Conservation (phyloP, 495 filamentous ascomycete species). For the Hypomontagnella submonticulosa region DNA sequence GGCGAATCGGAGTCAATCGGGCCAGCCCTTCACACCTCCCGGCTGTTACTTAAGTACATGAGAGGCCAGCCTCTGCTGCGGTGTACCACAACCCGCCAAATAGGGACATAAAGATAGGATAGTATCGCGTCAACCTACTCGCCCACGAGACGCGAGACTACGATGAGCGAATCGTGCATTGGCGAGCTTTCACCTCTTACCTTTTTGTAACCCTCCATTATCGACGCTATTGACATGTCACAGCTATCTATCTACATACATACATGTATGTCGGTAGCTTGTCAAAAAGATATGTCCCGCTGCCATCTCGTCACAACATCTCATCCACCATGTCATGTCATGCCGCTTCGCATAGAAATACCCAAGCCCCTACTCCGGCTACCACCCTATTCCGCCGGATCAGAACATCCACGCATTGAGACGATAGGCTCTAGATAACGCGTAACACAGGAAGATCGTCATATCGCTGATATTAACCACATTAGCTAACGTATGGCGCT, state of each 20-base stretch:
- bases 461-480: conserved; percentile 7
- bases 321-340: conserved; percentile 2
- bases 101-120: conserved; percentile 16
- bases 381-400: conserved; percentile 15
- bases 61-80: conserved; percentile 9
- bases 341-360: conserved; percentile 9
- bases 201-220: conserved; percentile 16
- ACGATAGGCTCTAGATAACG: conserved; percentile 39
- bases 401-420: conserved; percentile 11
- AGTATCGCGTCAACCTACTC: conserved; percentile 22
- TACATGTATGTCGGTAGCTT: too few relatives aligned
- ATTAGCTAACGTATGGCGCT: background rate
- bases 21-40: conserved; percentile 18
- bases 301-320: background rate
- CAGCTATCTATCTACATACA: background rate
- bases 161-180: conserved; percentile 35
- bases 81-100: conserved; percentile 13
- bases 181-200: conserved; percentile 11
- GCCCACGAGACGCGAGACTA: conserved; percentile 10
- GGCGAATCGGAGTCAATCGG: conserved; percentile 40
- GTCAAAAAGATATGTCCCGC: background rate
- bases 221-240: conserved; percentile 1
- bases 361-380: conserved; percentile 17
- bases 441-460: conserved; percentile 22
- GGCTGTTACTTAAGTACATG: conserved; percentile 21